Conservation (phyloP, 768 basidiomycete genomes). For the Gloeostereum incarnatum region DNA sequence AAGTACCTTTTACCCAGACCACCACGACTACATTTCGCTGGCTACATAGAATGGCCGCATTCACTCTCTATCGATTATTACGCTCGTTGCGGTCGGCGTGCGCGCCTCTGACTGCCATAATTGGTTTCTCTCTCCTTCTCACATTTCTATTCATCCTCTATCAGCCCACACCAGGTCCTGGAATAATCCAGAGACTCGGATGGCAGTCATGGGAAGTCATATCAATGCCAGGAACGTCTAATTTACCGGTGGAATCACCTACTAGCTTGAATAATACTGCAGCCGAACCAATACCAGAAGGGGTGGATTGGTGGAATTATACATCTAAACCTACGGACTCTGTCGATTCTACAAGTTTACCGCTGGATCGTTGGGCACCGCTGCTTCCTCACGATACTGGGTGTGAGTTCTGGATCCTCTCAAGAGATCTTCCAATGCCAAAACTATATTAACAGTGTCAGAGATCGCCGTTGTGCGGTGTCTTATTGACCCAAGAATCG, state of each 20-base stretch:
- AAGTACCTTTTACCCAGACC: no score
- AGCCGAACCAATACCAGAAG: conserved; percentile 13
- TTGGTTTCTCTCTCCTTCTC: conserved; percentile 65
- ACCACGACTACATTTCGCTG: no score
- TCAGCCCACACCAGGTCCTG: conserved; percentile 69
- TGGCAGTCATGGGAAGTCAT: conserved; percentile 88
- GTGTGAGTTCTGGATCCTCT: conserved; percentile 30
- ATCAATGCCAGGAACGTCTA: conserved; percentile 18
- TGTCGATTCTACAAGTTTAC: conserved; percentile 59
- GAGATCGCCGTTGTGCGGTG: conserved; percentile 72
- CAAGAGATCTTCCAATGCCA: neutral
- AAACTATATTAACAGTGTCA: conserved; percentile 43
- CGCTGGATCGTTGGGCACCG: conserved; percentile 75
- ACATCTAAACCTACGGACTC: conserved; percentile 29
- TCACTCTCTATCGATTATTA: conserved; percentile 17
- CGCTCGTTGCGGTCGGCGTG: conserved; percentile 47
- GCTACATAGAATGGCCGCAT: no score
- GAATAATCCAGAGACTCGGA: conserved; percentile 61
- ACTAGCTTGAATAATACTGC: neutral
- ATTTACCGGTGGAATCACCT: neutral
- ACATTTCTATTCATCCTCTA: conserved; percentile 75
- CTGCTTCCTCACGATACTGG: conserved; percentile 70
- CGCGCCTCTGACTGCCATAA: conserved; percentile 47
- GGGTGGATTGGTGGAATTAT: conserved; percentile 67
- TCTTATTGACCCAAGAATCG: conserved; percentile 48